Evolutionary conservation across 1,284 basidiomycete genomes (phyloP), one percentile per base, ranked within the genome.

Genomic region (Ceratobasidium papillatum): DNA sequence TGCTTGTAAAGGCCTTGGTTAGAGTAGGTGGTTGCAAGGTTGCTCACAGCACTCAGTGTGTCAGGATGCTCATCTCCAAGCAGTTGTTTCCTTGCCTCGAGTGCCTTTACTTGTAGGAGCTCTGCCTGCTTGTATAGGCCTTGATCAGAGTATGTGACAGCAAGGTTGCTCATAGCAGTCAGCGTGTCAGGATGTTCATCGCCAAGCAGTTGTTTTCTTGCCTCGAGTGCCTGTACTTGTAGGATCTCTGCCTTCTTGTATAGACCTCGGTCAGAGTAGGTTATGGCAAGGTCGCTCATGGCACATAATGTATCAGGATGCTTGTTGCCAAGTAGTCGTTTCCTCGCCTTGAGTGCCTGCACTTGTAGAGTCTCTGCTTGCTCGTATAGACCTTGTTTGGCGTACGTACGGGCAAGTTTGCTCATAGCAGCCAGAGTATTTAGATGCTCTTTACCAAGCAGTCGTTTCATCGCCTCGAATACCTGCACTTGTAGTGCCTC

Each of bases 161-260:
- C 71, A 12, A 74, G 41, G 36, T 59, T 61, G 17, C 27, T 2
- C 61, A 52, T 63, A 5, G 71, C n/a, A 19, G 8, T 38, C 19
- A 74, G 25, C 3, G 58, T 74, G 43, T 62, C 71, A 30, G 61
- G 56, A 45, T 74, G 71, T 3, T 66, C 32, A 30, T 62, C 58
- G 3, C 71, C 71, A 14, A 74, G 59, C n/a, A 52, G 0, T 58
- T 19, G 30, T 38, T 62, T 74, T 19, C 61, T 47, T 11, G 27
- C 30, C 41, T 51, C 49, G 2, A 74, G 22, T 12, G 65, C 58
- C 59, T 63, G 58, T 32, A 49, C 38, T 36, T 63, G 12, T 17
- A 63, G 61, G 5, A n/a, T 45, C 61, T 64, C 71, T 22, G 61
- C 61, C 30, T 47, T n/a, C 11, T 32, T 63, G 41, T 47, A n/a